These are phyloP conservation scores for Fraxinus sp. DNA, from an alignment of 305 asterid genomes.

Conservation along the genomic window DNA sequence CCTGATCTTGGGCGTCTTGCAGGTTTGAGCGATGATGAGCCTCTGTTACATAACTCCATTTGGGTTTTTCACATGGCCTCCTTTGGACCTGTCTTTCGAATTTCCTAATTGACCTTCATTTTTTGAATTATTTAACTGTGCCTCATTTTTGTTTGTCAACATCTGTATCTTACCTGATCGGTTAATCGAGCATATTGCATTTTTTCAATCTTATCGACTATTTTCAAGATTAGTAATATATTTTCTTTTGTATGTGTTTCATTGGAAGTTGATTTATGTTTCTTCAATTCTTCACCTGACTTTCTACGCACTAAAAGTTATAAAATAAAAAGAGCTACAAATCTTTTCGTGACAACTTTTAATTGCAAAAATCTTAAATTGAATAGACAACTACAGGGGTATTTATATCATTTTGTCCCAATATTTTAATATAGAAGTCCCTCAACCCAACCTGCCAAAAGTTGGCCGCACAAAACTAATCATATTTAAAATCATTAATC, in stretches of 20 bases:
- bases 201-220: too few species aligned
- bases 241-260: neutral
- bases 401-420: slow-evolving; percentile 22
- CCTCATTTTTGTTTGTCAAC: too few species aligned
- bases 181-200: neutral
- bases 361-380: neutral
- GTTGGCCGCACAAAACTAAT: neutral
- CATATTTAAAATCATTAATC: neutral
- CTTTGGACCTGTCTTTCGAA: too few species aligned
- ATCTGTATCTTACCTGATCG: neutral
- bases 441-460: slow-evolving; percentile 12
- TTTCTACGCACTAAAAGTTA: neutral
- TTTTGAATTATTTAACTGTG: too few species aligned
- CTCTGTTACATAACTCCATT: too few species aligned
- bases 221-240: neutral
- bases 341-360: neutral
- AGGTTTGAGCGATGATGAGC: too few species aligned
- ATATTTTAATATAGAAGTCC: slow-evolving; percentile 5
- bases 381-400: neutral
- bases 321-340: neutral
- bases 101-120: too few species aligned
- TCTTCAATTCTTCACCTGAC: neutral
- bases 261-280: neutral
- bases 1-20: too few species aligned
- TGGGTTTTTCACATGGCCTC: too few species aligned